phyloP scores from a whole-genome alignment of 2,329 filamentous ascomycete genomes.

The Trichoderma arundinaceum region DNA sequence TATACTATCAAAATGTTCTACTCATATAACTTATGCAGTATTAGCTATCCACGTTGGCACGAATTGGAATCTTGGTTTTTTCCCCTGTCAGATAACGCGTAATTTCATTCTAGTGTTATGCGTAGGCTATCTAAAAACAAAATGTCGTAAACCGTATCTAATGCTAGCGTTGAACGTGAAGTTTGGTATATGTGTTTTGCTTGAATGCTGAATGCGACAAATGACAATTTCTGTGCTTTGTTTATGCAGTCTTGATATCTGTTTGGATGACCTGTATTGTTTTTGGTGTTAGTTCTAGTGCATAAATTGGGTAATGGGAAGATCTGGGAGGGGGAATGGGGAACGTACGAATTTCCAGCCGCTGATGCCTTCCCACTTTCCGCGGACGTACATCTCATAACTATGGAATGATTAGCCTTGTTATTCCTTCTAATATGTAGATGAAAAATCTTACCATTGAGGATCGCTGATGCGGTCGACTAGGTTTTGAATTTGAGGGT shows the following conservation, averaged over 20 bases:
- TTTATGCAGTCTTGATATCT: conserved; percentile 27
- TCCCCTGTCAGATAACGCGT: conserved; percentile 18
- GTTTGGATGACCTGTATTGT: conserved; percentile 21
- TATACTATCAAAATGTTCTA: conserved; percentile 26
- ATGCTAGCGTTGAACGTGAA: conserved; percentile 21
- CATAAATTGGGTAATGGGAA: neutral
- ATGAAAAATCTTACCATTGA: conserved; percentile 2
- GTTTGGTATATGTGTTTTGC: conserved; percentile 4
- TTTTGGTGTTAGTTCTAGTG: neutral
- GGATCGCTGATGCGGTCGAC: conserved; percentile 28
- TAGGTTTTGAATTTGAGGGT: conserved; percentile 16
- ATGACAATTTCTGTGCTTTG: neutral
- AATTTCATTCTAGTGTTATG: conserved; percentile 29
- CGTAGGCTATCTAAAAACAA: conserved; percentile 22
- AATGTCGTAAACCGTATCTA: conserved; percentile 26
- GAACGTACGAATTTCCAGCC: conserved; percentile 27
- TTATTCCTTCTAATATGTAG: neutral
- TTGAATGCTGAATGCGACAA: neutral
- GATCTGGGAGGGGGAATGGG: neutral
- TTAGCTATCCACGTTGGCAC: conserved; percentile 17
- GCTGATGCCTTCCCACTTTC: conserved; percentile 28
- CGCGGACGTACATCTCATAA: conserved; percentile 29
- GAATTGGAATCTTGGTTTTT: neutral
- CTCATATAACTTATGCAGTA: conserved; percentile 21
- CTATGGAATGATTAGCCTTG: neutral